Conservation (phyloP, 2,329 filamentous ascomycete genomes). For the Pseudocercospora vitis region DNA sequence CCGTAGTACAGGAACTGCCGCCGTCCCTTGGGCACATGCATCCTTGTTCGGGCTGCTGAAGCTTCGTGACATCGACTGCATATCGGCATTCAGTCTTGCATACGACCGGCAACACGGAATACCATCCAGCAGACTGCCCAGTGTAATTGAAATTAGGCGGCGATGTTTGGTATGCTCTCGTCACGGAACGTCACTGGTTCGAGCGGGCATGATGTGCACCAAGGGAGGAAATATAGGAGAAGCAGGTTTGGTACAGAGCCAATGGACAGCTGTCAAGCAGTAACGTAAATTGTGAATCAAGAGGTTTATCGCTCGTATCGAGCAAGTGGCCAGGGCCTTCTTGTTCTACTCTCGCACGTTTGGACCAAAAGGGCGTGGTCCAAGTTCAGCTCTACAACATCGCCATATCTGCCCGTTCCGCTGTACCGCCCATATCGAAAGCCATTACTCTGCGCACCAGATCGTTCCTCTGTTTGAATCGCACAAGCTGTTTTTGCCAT, state of each 20-base stretch:
- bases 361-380: not conserved
- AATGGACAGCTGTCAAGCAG: not conserved
- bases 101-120: not conserved
- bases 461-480: too few species aligned
- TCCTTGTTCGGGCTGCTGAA: constrained; percentile 6
- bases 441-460: too few species aligned
- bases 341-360: not conserved
- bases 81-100: too few species aligned
- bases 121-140: too few species aligned
- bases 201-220: not conserved
- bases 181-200: not conserved
- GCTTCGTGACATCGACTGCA: not conserved
- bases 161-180: too few species aligned
- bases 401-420: too few species aligned
- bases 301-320: constrained; percentile 1
- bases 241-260: not conserved
- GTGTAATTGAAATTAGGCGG: too few species aligned
- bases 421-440: too few species aligned
- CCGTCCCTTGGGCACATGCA: not conserved
- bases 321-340: constrained; percentile 1
- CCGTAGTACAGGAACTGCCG: too few species aligned
- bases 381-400: too few species aligned
- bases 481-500: too few species aligned
- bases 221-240: constrained; percentile 1
- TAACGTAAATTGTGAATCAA: not conserved